Evolutionary conservation across 805 yeast species (phyloP).

Genomic region (Sugiyamaella marilandica): DNA sequence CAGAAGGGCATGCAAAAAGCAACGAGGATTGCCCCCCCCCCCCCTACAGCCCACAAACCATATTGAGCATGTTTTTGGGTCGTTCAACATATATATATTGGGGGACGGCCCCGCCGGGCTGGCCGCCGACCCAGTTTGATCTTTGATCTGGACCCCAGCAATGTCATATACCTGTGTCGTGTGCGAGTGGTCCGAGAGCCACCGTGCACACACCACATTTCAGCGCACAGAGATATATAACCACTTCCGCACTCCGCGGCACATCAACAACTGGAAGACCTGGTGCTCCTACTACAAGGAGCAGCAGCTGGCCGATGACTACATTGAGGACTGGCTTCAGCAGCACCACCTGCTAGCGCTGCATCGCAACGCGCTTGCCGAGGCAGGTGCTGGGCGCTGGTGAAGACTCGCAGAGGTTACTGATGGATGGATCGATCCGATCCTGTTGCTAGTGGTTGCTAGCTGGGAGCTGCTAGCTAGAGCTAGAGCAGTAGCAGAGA

Average conservation of each 20-base stretch:
- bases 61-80: background rate
- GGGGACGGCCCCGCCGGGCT: background rate
- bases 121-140: background rate
- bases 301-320: slow-evolving; percentile 26
- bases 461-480: too few species aligned
- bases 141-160: background rate
- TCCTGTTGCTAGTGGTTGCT: background rate
- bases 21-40: background rate
- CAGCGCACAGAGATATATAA: slow-evolving; percentile 17
- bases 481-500: too few species aligned
- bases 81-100: background rate
- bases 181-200: slow-evolving; percentile 29
- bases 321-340: slow-evolving; percentile 28
- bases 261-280: slow-evolving; percentile 22
- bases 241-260: slow-evolving; percentile 25
- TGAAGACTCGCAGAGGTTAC: background rate
- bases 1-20: slow-evolving; percentile 1
- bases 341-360: slow-evolving; percentile 23
- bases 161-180: slow-evolving; percentile 21
- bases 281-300: slow-evolving; percentile 27
- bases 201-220: slow-evolving; percentile 8
- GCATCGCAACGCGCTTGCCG: slow-evolving; percentile 20
- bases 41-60: background rate
- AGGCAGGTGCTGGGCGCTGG: slow-evolving; percentile 7
- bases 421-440: too few species aligned